Conservation (phyloP, 116 monocot species). For the Zostera marina region DNA sequence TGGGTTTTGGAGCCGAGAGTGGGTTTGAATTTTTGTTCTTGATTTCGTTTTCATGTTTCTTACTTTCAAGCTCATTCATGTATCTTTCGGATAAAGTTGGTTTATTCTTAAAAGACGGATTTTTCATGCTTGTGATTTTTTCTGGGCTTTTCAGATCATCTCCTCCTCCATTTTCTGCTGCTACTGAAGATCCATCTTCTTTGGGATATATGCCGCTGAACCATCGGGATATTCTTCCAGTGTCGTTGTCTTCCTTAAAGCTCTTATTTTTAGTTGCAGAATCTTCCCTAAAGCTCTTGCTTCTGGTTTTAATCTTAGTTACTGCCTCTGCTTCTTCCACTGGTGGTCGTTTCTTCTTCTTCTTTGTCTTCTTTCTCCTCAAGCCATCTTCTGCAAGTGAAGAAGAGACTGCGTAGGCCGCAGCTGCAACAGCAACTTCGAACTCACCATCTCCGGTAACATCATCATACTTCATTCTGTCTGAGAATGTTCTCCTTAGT, state of each 20-base stretch:
- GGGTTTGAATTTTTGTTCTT: constrained; percentile 1
- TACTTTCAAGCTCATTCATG: constrained; percentile 20
- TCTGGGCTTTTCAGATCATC: constrained; percentile 2
- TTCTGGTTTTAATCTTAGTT: neutral
- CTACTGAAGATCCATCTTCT: constrained; percentile 12
- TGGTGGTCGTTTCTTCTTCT: constrained; percentile 13
- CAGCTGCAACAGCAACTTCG: constrained; percentile 24
- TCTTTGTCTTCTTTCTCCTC: constrained; percentile 13
- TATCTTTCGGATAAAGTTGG: constrained; percentile 26
- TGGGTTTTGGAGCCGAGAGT: neutral
- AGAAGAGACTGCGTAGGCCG: constrained; percentile 21
- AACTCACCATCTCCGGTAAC: constrained; percentile 7
- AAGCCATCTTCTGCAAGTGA: constrained; percentile 13
- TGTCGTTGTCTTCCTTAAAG: constrained; percentile 9
- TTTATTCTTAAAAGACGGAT: constrained; percentile 16
- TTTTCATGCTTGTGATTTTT: constrained; percentile 9
- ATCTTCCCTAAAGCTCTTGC: constrained; percentile 4
- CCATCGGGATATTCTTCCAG: constrained; percentile 15
- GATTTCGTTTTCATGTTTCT: constrained; percentile 3
- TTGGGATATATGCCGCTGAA: constrained; percentile 15
- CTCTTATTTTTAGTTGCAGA: neutral
- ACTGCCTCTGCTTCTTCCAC: neutral
- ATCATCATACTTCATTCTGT: constrained; percentile 7
- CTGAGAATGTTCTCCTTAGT: constrained; percentile 9
- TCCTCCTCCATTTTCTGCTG: too few relatives aligned